Base-by-base conservation (phyloP, 1,139 yeast genomes). In the Pichia sp. region DNA sequence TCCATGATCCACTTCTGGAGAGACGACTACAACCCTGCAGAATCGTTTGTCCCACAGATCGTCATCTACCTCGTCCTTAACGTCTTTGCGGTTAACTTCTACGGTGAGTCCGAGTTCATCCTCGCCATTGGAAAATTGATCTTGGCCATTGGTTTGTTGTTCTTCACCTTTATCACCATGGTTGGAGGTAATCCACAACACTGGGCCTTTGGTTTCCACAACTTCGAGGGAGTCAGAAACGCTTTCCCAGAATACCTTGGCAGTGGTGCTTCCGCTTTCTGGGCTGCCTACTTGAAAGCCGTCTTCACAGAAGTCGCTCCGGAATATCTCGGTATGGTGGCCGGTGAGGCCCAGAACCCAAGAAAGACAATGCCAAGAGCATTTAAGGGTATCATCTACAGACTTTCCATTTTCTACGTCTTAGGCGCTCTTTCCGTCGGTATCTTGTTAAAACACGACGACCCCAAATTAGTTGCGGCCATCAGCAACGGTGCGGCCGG, bases 91-190 rank as follows among this genome's bases (percentile, higher is more conserved):
- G 79, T 78, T 46, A 71, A 71, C 57, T 72, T 72, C 58, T 78
- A 75, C 59, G 88, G 87, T 51, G 87, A 82, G 67, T 77, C 81
- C 54, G 87, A 83, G 66, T 81, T 84, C 68, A 76, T 85, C 84
- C 72, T 79, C 54, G 74, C 87, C 49, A 62, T 78, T 56, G 72
- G 84, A 67, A 79, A 82, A 66, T 80, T 83, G 30, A 52, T 81
- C 50, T 79, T 82, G 51, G 74, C 84, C 71, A 68, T 76, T 60
- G 81, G 80, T 49, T 75, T 79, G 61, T 78, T 79, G 55, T 67
- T 72, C 40, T 69, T 77, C 52, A 72, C 79, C 51, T 74, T 75
- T 65, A 63, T 76, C 49, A 74, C 79, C 53, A 79, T 80, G 54
- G 74, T 79, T 58, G 83, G 83, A 53, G 84, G 84, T 55, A 79